Evolutionary conservation across 1,284 basidiomycete genomes (phyloP), one percentile per base, ranked within the genome.

Genomic region (Lignosus rhinocerotis): DNA sequence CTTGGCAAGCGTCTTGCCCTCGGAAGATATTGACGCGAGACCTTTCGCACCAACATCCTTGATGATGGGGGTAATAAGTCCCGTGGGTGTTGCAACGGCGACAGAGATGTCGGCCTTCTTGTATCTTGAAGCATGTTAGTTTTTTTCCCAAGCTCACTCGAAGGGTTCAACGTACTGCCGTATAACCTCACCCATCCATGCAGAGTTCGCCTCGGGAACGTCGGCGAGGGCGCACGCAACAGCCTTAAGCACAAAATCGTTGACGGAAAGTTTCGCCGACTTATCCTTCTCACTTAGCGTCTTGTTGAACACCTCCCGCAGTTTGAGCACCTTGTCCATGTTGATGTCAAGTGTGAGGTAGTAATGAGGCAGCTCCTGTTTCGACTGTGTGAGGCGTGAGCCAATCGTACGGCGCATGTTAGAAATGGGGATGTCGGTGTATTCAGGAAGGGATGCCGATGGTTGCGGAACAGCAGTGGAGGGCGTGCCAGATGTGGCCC

Each of bases 161-260:
- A 17, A 2, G 6, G 8, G 16, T n/a, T 10, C 21, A 12, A 16
- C 67, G 19, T 75, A 95, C 94, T 93, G 92, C 75, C 96, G 82
- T 74, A 99, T 97, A 56, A 88, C 85, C 69, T 99, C 97, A 67
- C 96, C 96, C 67, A 98, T 77, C 96, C 96, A 99, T 17, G 95
- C 94, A 55, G 95, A 94, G 81, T 99, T 99, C 65, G 90, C 96
- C 75, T 99, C 97, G 55, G 97, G 97, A 33, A 99, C 96, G 72
- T 99, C 96, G 55, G 84, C 82, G 56, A 98, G 83, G 4, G 97
- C 96, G 66, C 94, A 90, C 9, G 90, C 87, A 45, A 92, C 87
- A 6, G 94, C 97, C 80, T 99, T 99, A 74, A 98, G 87, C 69
- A 99, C 87, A 73, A 99, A 99, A 79, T 99, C 97, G 74, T 98